Conservation (phyloP, 305 asterid genomes). For the Withania somnifera region DNA sequence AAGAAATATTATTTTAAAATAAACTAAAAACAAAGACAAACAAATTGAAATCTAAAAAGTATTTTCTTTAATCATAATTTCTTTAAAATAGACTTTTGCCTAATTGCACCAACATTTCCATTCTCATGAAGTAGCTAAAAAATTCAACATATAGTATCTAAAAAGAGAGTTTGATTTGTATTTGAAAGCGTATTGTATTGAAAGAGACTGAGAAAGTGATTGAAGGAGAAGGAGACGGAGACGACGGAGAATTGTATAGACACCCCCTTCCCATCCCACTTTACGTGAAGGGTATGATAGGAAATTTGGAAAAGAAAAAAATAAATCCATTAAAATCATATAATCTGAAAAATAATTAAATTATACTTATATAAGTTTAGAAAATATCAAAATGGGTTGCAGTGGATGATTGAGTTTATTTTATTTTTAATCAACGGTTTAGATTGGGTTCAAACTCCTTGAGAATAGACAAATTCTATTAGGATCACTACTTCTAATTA, state of each 20-base stretch:
- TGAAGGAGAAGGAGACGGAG: not conserved
- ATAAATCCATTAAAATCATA: not conserved
- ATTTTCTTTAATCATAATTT: not conserved
- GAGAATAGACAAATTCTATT: no score
- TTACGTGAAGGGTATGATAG: no score
- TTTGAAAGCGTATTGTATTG: not conserved
- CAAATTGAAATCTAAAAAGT: no score
- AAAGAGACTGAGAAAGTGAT: not conserved
- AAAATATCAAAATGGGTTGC: not conserved
- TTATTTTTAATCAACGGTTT: not conserved
- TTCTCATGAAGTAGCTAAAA: not conserved
- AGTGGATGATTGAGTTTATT: not conserved
- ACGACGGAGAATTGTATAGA: not conserved
- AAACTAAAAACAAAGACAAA: no score
- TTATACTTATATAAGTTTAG: not conserved
- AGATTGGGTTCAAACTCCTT: no score
- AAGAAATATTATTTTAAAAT: no score
- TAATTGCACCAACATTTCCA: constrained; percentile 5
- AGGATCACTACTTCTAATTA: no score
- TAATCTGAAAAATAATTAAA: not conserved
- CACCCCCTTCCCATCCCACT: not conserved
- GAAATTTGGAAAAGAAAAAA: no score
- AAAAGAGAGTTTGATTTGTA: constrained; percentile 1
- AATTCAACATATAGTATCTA: not conserved
- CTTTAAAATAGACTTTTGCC: not conserved